Evolutionary conservation across 805 yeast species (phyloP).

Genomic region (Scheffersomyces coipomensis): DNA sequence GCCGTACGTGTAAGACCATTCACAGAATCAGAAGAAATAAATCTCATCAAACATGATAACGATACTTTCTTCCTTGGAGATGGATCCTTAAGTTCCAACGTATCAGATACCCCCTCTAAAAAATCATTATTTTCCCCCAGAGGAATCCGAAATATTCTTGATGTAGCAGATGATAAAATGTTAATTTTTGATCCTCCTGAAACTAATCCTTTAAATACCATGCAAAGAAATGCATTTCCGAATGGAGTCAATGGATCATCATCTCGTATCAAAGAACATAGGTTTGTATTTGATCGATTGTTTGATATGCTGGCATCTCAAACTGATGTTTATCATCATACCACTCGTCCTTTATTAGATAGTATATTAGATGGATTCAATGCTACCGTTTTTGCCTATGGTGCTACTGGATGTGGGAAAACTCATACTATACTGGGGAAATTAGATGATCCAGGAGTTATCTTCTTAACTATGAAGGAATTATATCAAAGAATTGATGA

Average conservation of each 20-base stretch:
- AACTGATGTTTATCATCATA: slow-evolving; percentile 59
- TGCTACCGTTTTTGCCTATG: slow-evolving; percentile 92
- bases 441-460: slow-evolving; percentile 71
- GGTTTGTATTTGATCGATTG: slow-evolving; percentile 78
- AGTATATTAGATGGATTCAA: slow-evolving; percentile 81
- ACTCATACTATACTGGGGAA: slow-evolving; percentile 87
- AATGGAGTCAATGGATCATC: slow-evolving; percentile 34
- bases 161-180: slow-evolving; percentile 84
- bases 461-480: slow-evolving; percentile 75
- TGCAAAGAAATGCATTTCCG: slow-evolving; percentile 47
- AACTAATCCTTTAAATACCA: slow-evolving; percentile 53
- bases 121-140: slow-evolving; percentile 29
- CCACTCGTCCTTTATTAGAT: slow-evolving; percentile 72
- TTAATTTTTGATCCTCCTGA: slow-evolving; percentile 84
- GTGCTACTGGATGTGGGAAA: slow-evolving; percentile 98
- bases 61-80: slow-evolving; percentile 50
- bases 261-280: slow-evolving; percentile 69
- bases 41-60: slow-evolving; percentile 39
- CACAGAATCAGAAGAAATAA: slow-evolving; percentile 54
- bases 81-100: slow-evolving; percentile 40
- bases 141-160: slow-evolving; percentile 67
- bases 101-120: slow-evolving; percentile 11
- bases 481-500: slow-evolving; percentile 62
- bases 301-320: slow-evolving; percentile 70
- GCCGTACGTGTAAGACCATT: slow-evolving; percentile 86